Evolutionary conservation across 192 early-diverging fungal genomes (phyloP), one percentile per base, ranked within the genome.

Genomic region (Pilobolus umbonatus): DNA sequence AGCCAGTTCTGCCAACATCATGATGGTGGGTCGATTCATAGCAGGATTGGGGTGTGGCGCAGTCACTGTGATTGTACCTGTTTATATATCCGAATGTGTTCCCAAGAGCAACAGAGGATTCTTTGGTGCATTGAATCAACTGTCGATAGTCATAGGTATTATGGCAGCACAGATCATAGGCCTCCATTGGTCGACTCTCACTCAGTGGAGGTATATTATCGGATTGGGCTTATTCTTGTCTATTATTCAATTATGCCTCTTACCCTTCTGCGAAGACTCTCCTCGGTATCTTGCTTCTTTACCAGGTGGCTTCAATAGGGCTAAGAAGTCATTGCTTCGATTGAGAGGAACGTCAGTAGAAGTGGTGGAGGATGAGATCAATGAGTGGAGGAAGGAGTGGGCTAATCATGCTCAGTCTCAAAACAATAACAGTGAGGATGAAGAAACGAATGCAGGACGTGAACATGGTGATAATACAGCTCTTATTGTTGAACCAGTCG

Each of bases 51-150:
- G 86, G 4, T 82, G 82, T 43, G 94, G 94, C 11, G 73, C 84
- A 28, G 81, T 77, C 21, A 78, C 81, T 25, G 92, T 91, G 14
- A 80, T 90, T 25, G 84, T 89, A 5, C 90, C 94, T 1, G 83
- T 84, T 45, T 94, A 91, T 69, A 79, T 93, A 39, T 77, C 84
- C 48, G 93, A 94, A 56, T 74, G 87, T 17, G 77, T 85, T 4
- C 88, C 93, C 2, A 67, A 80, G 38, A 66, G 69, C 9, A 64
- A 79, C n/a, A 75, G 90, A 6, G 93, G 93, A 0, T 70, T 79
- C 30, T 77, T 93, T 30, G 92, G 89, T 36, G 78, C 85, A n/a
- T 76, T 88, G 61, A 92, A 92, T 69, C 94, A 96, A 73, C 67
- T 93, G 47, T 85, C 86, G 32, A 90, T 93, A 51, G 84, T 94